Percentiles rank a stretch among this genome's conserved stretches.
phyloP scores from a whole-genome alignment of 2,329 filamentous ascomycete genomes.

The Penicillium sp. region DNA sequence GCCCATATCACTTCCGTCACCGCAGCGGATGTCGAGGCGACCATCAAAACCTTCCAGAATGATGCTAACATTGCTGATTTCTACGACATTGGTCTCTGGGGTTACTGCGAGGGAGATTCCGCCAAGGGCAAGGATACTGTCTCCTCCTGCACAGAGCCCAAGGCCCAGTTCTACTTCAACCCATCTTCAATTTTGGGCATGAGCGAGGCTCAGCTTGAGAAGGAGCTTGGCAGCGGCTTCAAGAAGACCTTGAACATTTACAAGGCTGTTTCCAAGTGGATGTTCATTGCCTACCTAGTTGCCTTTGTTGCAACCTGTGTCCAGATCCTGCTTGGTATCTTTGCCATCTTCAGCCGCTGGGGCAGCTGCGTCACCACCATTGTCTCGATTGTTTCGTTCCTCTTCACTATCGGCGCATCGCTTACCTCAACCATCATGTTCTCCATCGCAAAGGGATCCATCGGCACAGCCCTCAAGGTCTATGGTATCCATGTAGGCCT shows the following conservation, averaged over 20 bases:
- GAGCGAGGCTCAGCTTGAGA: constrained; percentile 53
- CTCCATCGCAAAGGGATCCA: constrained; percentile 64
- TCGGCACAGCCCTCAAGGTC: constrained; percentile 64
- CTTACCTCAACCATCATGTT: constrained; percentile 73
- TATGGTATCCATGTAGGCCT: constrained; percentile 69
- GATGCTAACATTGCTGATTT: constrained; percentile 65
- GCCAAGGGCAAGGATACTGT: constrained; percentile 53
- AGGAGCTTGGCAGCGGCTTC: constrained; percentile 67
- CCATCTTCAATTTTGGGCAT: constrained; percentile 66
- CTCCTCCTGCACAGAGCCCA: constrained; percentile 65
- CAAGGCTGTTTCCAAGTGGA: constrained; percentile 72
- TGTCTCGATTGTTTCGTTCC: constrained; percentile 57
- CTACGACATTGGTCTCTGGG: constrained; percentile 83
- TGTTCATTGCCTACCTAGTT: constrained; percentile 75
- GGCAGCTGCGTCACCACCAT: constrained; percentile 81
- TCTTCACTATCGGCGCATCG: constrained; percentile 65
- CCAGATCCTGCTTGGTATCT: constrained; percentile 74
- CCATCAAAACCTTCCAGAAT: constrained; percentile 38
- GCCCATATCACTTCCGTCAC: constrained; percentile 34
- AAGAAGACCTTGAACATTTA: constrained; percentile 69
- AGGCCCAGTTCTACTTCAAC: constrained; percentile 74
- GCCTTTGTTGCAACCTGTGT: constrained; percentile 67
- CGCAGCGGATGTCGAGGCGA: constrained; percentile 38
- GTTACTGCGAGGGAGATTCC: constrained; percentile 70
- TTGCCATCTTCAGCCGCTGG: constrained; percentile 77